Evolutionary conservation across 2,329 filamentous ascomycete genomes (phyloP).

Genomic region (Neofusicoccum cordaticola): DNA sequence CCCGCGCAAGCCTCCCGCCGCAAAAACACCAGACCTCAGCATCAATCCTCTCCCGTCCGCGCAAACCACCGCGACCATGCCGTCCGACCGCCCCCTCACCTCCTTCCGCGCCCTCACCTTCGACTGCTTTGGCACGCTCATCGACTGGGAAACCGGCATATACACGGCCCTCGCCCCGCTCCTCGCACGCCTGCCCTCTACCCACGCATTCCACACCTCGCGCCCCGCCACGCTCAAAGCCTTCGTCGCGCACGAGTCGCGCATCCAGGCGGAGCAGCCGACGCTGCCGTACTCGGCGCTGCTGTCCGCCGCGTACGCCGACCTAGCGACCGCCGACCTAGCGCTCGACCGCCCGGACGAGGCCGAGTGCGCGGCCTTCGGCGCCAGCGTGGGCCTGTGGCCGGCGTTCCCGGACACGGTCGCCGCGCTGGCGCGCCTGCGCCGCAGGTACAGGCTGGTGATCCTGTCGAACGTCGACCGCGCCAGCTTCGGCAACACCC

Average conservation of each 20-base stretch:
- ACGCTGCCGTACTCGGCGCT: constrained; percentile 59
- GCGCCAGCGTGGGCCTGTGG: constrained; percentile 53
- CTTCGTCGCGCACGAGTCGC: constrained; percentile 47
- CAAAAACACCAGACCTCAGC: neutral
- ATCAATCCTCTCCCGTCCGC: neutral
- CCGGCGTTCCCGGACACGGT: constrained; percentile 58
- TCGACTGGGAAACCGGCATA: constrained; percentile 74
- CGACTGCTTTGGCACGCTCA: constrained; percentile 76
- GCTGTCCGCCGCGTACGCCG: constrained; percentile 49
- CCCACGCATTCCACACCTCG: constrained; percentile 40
- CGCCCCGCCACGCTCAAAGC: constrained; percentile 42
- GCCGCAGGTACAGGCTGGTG: constrained; percentile 55
- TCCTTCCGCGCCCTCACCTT: constrained; percentile 61
- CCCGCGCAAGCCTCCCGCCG: neutral
- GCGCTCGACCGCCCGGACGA: constrained; percentile 37
- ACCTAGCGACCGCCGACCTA: constrained; percentile 47
- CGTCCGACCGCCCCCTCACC: constrained; percentile 24
- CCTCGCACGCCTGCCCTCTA: constrained; percentile 43
- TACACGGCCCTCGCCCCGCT: constrained; percentile 52
- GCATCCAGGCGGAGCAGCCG: constrained; percentile 55
- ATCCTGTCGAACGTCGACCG: constrained; percentile 61
- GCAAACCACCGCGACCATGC: neutral
- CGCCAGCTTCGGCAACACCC: constrained; percentile 50
- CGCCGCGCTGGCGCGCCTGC: constrained; percentile 51
- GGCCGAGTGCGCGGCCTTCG: constrained; percentile 50